These are phyloP conservation scores for Pisolithus sp. DNA, from an alignment of 768 basidiomycete genomes.

Conservation along the genomic window DNA sequence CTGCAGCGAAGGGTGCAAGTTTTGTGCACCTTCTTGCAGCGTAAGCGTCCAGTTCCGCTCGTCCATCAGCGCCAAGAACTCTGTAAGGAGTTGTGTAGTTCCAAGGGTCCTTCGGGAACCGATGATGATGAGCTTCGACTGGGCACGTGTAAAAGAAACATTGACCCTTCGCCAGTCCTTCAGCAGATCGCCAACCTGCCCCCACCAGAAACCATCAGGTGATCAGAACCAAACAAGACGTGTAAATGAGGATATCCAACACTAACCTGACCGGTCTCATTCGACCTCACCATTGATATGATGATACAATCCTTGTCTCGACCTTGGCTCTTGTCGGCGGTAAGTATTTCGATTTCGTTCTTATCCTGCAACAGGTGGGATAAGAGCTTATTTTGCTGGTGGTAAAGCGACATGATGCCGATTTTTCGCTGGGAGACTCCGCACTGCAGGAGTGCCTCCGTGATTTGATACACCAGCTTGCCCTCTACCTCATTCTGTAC, in stretches of 20 bases:
- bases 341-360: slow-evolving; percentile 73
- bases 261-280: slow-evolving; percentile 67
- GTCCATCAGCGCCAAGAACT: slow-evolving; percentile 78
- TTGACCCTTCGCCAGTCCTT: slow-evolving; percentile 97
- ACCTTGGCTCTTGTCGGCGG: slow-evolving; percentile 91
- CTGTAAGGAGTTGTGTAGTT: slow-evolving; percentile 49
- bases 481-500: slow-evolving; percentile 89
- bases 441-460: slow-evolving; percentile 54
- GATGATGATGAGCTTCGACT: slow-evolving; percentile 84
- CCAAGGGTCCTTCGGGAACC: slow-evolving; percentile 79
- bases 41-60: slow-evolving; percentile 61
- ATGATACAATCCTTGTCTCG: slow-evolving; percentile 94
- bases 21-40: slow-evolving; percentile 51
- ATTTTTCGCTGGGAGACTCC: slow-evolving; percentile 69
- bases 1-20: slow-evolving; percentile 37
- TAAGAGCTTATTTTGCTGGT: slow-evolving; percentile 92
- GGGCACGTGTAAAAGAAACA: slow-evolving; percentile 92
- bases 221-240: not conserved
- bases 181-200: slow-evolving; percentile 83
- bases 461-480: slow-evolving; percentile 56
- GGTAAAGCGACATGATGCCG: slow-evolving; percentile 86
- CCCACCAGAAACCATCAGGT: not conserved
- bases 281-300: slow-evolving; percentile 88
- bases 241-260: not conserved
- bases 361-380: slow-evolving; percentile 52